Conservation (phyloP, 1,139 yeast genomes). For the Geotrichum histeridarum region DNA sequence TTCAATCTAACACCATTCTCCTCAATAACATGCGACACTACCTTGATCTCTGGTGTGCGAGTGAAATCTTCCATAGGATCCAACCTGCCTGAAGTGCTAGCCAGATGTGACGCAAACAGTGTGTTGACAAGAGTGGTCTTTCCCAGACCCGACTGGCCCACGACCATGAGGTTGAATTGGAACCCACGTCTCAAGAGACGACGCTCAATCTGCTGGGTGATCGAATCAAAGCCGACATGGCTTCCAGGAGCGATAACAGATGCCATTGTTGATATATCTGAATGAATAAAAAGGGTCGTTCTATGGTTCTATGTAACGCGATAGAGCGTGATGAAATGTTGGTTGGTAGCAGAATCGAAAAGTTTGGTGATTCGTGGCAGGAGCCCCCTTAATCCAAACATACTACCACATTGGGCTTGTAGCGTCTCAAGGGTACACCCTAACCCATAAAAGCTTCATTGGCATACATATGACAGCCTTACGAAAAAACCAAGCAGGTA, state of each 20-base stretch:
- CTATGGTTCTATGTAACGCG: too few relatives aligned
- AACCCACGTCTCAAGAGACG: constrained; percentile 88
- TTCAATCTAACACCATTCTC: constrained; percentile 87
- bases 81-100: constrained; percentile 66
- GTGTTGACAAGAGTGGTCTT: constrained; percentile 90
- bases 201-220: constrained; percentile 91
- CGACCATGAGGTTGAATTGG: constrained; percentile 90
- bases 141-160: constrained; percentile 90
- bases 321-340: too few relatives aligned
- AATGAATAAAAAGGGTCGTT: too few relatives aligned
- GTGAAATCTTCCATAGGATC: constrained; percentile 65
- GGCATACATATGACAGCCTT: too few relatives aligned
- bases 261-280: constrained; percentile 9
- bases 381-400: too few relatives aligned
- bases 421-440: neutral
- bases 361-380: too few relatives aligned
- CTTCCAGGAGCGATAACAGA: constrained; percentile 15
- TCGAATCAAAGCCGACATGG: constrained; percentile 94
- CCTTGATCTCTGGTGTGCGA: constrained; percentile 83
- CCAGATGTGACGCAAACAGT: constrained; percentile 75
- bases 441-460: neutral
- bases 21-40: constrained; percentile 58
- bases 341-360: too few relatives aligned
- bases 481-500: too few relatives aligned
- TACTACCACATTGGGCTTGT: too few relatives aligned